Base-by-base conservation (phyloP, 1,284 basidiomycete species). In the Ceratobasidium sp. region DNA sequence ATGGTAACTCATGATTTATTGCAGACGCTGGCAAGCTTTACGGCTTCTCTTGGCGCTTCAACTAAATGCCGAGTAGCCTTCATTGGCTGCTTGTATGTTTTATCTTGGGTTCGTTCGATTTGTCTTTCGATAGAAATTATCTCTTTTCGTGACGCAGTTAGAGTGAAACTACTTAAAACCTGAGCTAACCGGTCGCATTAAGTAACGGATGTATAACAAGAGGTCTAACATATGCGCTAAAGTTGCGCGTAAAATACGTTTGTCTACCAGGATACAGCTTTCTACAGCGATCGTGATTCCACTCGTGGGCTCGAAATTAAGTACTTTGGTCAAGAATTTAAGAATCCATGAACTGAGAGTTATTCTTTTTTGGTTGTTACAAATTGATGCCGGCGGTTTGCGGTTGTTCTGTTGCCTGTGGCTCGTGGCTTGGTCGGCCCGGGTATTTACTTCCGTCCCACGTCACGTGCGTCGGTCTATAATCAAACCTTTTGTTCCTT, bases 31-130 rank as follows among this genome's bases (percentile, higher is more conserved):
- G 73, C 48, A 75, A 75, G 48, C 73, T 75, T 9, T 65, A 66
- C 23, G 73, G 73, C 1, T 75, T 75, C 52, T 65, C 61, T 64
- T 66, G 61, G 73, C 59, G 44, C 38, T 75, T 75, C 38, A 75
- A 75, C 61, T 75, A 66, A 67, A 28, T 33, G 33, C 33, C 33
- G 26, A 23, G 20, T 56, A 2, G 52, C 4, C 33, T 33, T 33
- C 33, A 56, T 9, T 26, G 10, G 1, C 4, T 23, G n/a, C 12
- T 26, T 56, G 20, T 56, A 56, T 23, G 20, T 48, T 56, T 56
- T 56, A 20, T 56, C 23, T 23, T 26, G 52, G 52, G n/a, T 20
- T 23, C 12, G 52, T 56, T 26, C 7, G n/a, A 56, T 20, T 56
- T 56, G 52, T 56, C n/a, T 26, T 56, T 56, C 23, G 52, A 3